Percentiles rank a stretch among this genome's conserved stretches.
Conservation (phyloP, 2,329 filamentous ascomycete species). For the Camillea tinctor region DNA sequence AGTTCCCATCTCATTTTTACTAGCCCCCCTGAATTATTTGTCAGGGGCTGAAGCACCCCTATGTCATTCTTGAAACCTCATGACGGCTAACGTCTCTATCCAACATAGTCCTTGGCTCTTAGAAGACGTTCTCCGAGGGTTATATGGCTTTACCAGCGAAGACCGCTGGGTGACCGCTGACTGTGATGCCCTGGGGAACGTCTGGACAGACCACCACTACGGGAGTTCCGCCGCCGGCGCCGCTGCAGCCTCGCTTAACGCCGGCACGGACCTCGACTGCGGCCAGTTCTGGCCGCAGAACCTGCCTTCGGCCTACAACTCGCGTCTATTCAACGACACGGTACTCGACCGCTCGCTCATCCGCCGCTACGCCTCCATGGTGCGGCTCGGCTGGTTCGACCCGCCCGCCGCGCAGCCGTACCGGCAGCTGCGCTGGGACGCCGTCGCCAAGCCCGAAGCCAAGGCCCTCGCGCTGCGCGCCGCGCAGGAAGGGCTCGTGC, state of each 20-base stretch:
- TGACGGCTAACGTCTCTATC: neutral
- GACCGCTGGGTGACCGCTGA: constrained; percentile 64
- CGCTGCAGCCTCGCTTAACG: constrained; percentile 34
- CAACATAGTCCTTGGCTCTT: constrained; percentile 49
- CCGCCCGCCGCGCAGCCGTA: constrained; percentile 43
- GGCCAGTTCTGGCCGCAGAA: constrained; percentile 31
- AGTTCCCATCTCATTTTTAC: no score
- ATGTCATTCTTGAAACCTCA: neutral
- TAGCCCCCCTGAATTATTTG: neutral
- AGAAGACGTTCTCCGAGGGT: constrained; percentile 59
- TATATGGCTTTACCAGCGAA: constrained; percentile 61
- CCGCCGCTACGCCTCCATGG: constrained; percentile 53
- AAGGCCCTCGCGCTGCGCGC: constrained; percentile 57
- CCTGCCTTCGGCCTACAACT: constrained; percentile 30
- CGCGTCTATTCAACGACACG: constrained; percentile 40
- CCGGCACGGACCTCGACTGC: constrained; percentile 38
- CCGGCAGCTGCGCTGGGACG: constrained; percentile 50
- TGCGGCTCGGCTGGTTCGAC: constrained; percentile 59
- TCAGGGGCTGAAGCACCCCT: neutral
- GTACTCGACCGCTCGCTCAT: constrained; percentile 48
- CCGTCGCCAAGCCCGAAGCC: constrained; percentile 55
- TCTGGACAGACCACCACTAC: constrained; percentile 47
- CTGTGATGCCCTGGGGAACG: constrained; percentile 61
- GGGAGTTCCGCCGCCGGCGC: constrained; percentile 33
- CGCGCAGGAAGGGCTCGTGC: constrained; percentile 44